Percentiles rank a stretch among this genome's conserved stretches.
These are phyloP conservation scores for Cladosporium velox DNA, from an alignment of 2,329 filamentous ascomycete species.

Conservation along the genomic window DNA sequence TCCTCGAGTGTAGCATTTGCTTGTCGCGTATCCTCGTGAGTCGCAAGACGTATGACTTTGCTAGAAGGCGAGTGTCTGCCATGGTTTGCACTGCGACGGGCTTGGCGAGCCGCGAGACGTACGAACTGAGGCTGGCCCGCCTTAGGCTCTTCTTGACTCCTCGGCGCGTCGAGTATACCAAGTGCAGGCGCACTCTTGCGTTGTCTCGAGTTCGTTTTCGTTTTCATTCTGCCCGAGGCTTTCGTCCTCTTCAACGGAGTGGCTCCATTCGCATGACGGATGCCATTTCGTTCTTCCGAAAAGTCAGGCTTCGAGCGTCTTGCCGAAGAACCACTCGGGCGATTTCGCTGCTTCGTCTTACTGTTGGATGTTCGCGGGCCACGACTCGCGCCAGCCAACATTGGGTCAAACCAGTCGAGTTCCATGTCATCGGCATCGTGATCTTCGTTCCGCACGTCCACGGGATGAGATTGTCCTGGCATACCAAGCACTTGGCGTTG, in stretches of 20 bases:
- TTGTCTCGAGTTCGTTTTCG: not conserved
- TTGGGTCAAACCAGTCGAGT: conserved; percentile 47
- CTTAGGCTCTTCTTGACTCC: conserved; percentile 38
- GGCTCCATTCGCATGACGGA: not conserved
- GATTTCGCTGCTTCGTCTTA: conserved; percentile 40
- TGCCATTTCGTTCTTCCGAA: conserved; percentile 28
- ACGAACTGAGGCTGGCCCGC: conserved; percentile 52
- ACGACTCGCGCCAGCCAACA: conserved; percentile 35
- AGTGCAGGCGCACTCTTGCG: conserved; percentile 34
- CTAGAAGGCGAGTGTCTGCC: conserved; percentile 54
- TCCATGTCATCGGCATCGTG: conserved; percentile 40
- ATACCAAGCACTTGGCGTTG: not conserved
- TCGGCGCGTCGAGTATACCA: conserved; percentile 54
- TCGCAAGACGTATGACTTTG: conserved; percentile 57
- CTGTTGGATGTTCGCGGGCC: conserved; percentile 23
- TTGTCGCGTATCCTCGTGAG: conserved; percentile 56
- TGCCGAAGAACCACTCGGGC: conserved; percentile 40
- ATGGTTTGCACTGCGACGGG: conserved; percentile 48
- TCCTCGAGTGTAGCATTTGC: conserved; percentile 51
- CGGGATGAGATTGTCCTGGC: not conserved
- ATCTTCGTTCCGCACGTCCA: conserved; percentile 33
- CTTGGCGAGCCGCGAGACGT: conserved; percentile 56
- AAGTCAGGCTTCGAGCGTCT: conserved; percentile 21
- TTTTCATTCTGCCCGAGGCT: not conserved
- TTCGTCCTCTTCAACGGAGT: not conserved